These are phyloP conservation scores for Oryza nivara DNA, from an alignment of 176 grass and related monocot species.

Conservation along the genomic window DNA sequence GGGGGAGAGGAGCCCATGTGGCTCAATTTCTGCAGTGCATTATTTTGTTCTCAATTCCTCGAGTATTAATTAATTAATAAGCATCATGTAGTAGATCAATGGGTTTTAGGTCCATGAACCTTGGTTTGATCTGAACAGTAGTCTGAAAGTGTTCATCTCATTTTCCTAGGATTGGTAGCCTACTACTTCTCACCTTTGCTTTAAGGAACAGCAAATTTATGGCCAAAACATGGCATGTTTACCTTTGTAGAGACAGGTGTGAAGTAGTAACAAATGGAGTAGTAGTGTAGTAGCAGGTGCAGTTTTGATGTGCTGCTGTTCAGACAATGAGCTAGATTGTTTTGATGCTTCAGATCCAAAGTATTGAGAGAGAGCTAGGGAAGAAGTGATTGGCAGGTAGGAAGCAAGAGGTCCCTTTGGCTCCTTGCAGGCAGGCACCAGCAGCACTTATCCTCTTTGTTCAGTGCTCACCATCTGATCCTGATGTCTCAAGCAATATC, in stretches of 20 bases:
- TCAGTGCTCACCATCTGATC: conserved; percentile 17
- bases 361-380: neutral
- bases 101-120: conserved; percentile 2
- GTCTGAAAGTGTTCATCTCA: conserved; percentile 31
- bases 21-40: conserved; percentile 6
- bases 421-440: conserved; percentile 36
- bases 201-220: conserved; percentile 17
- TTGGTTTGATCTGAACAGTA: neutral
- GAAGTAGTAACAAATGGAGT: conserved; percentile 3
- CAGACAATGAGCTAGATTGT: conserved; percentile 9
- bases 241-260: conserved; percentile 21
- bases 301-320: conserved; percentile 10
- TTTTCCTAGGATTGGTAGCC: conserved; percentile 19
- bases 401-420: conserved; percentile 39
- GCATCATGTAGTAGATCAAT: neutral
- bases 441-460: conserved; percentile 34
- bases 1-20: conserved; percentile 17
- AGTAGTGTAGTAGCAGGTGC: neutral
- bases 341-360: conserved; percentile 27
- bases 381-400: conserved; percentile 41
- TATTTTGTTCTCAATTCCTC: neutral
- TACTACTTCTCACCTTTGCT: neutral
- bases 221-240: conserved; percentile 34
- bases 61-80: conserved; percentile 1
- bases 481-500: conserved; percentile 34